Conservation (phyloP, 805 yeast species). For the Blastobotrys attinorum region DNA sequence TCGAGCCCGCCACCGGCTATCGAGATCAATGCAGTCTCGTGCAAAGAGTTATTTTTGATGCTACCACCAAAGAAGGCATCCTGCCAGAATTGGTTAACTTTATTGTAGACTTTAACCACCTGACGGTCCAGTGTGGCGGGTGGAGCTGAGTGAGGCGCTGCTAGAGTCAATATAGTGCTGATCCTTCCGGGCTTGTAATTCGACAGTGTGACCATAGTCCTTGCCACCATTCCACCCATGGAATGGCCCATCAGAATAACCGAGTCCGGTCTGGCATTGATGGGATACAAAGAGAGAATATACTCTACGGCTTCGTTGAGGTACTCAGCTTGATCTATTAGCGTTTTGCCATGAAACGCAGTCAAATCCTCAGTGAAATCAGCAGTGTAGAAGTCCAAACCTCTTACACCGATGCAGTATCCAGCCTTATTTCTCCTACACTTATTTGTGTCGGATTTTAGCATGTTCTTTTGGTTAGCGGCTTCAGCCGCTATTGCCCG, state of each 20-base stretch:
- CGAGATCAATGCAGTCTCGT: constrained; percentile 61
- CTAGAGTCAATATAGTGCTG: constrained; percentile 72
- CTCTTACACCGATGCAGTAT: constrained; percentile 11
- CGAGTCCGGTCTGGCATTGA: constrained; percentile 40
- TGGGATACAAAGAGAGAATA: constrained; percentile 57
- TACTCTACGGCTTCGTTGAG: constrained; percentile 75
- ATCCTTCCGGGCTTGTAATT: constrained; percentile 63
- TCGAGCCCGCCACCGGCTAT: constrained; percentile 82
- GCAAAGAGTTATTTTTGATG: constrained; percentile 38
- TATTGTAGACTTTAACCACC: constrained; percentile 58
- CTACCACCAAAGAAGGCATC: constrained; percentile 40
- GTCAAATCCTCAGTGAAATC: constrained; percentile 93
- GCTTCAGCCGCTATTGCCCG: constrained; percentile 86
- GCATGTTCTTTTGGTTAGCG: constrained; percentile 37
- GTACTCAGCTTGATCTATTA: constrained; percentile 89
- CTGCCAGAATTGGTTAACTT: constrained; percentile 73
- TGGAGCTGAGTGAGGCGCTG: constrained; percentile 85
- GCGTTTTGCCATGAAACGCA: constrained; percentile 88
- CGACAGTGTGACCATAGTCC: constrained; percentile 71
- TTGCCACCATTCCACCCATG: constrained; percentile 92
- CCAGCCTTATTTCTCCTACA: no score
- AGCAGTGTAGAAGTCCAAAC: constrained; percentile 72
- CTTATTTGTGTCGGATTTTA: not conserved
- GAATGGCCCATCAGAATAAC: constrained; percentile 83
- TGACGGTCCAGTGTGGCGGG: constrained; percentile 92